A percentile compares a stretch with the other conserved stretches of the same genome.
Conservation (phyloP, 2,329 filamentous ascomycete species). For the Talaromyces amestolkiae region DNA sequence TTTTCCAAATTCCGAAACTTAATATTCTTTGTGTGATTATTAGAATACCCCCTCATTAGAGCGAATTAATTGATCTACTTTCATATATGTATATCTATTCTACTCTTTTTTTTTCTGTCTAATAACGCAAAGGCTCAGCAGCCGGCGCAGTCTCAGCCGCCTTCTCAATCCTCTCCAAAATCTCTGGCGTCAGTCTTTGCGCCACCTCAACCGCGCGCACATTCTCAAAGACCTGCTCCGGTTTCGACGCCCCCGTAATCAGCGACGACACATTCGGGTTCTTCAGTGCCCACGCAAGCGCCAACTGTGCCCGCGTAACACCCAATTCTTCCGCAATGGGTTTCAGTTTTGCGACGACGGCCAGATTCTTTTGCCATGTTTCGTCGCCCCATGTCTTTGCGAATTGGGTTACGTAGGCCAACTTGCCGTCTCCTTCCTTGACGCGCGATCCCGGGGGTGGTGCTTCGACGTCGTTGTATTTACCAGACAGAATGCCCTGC, state of each 20-base stretch:
- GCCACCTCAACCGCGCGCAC: constrained; percentile 28
- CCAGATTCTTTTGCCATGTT: constrained; percentile 21
- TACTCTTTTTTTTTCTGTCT: not conserved
- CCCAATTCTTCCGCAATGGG: constrained; percentile 61
- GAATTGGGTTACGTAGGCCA: constrained; percentile 55
- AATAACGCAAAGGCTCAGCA: constrained; percentile 13
- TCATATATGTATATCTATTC: not conserved
- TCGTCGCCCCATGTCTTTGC: constrained; percentile 47
- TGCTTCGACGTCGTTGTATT: constrained; percentile 50
- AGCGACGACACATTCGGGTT: constrained; percentile 54
- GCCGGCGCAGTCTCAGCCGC: constrained; percentile 8
- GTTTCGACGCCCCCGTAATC: constrained; percentile 44
- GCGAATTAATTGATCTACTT: not conserved
- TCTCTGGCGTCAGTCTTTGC: constrained; percentile 20
- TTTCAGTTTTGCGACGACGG: constrained; percentile 48
- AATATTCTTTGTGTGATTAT: not conserved
- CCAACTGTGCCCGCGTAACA: constrained; percentile 57
- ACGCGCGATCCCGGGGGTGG: constrained; percentile 55
- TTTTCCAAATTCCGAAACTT: not conserved
- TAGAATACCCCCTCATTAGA: not conserved
- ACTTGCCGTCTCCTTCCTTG: constrained; percentile 54
- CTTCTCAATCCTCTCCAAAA: constrained; percentile 21
- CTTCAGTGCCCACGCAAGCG: constrained; percentile 60
- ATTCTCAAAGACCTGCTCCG: constrained; percentile 47
- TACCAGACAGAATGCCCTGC: constrained; percentile 62